Conservation (phyloP, 2,329 filamentous ascomycete species). For the Penicillium frequentans region DNA sequence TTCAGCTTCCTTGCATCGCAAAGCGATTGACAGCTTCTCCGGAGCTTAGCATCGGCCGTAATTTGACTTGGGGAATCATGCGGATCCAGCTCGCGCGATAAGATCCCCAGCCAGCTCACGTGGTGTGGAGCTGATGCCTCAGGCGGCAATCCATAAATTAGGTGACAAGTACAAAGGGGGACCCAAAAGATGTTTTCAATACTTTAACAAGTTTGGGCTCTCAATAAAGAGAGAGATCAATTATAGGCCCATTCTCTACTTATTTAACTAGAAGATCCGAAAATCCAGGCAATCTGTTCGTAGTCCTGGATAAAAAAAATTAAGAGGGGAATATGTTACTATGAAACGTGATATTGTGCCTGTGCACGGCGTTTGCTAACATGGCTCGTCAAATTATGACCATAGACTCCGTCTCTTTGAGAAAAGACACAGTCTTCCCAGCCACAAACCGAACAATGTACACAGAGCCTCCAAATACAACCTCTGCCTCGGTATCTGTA, state of each 20-base stretch:
- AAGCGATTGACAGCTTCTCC: conserved; percentile 7
- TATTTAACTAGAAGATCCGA: no score
- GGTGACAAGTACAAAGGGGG: no score
- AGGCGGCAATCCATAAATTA: neutral
- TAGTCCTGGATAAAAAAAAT: no score
- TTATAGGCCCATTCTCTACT: no score
- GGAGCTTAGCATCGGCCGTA: conserved; percentile 1
- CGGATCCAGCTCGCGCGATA: conserved; percentile 11
- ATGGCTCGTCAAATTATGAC: neutral
- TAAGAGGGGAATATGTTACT: no score
- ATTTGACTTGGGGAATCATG: conserved; percentile 1
- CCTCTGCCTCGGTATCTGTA: conserved; percentile 4
- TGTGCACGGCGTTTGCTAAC: neutral
- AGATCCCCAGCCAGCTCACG: conserved; percentile 10
- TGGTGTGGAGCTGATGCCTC: conserved; percentile 1
- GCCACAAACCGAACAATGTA: neutral
- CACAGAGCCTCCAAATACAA: conserved; percentile 3
- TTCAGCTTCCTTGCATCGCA: conserved; percentile 21
- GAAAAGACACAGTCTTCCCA: neutral
- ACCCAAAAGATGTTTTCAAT: no score
- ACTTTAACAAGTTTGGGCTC: no score
- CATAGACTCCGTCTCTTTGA: neutral
- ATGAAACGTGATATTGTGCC: neutral
- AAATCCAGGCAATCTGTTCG: no score
- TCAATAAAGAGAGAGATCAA: no score